Percentiles rank a stretch among this genome's conserved stretches.
Conservation (phyloP, 805 yeast species). For the Teunomyces stri region DNA sequence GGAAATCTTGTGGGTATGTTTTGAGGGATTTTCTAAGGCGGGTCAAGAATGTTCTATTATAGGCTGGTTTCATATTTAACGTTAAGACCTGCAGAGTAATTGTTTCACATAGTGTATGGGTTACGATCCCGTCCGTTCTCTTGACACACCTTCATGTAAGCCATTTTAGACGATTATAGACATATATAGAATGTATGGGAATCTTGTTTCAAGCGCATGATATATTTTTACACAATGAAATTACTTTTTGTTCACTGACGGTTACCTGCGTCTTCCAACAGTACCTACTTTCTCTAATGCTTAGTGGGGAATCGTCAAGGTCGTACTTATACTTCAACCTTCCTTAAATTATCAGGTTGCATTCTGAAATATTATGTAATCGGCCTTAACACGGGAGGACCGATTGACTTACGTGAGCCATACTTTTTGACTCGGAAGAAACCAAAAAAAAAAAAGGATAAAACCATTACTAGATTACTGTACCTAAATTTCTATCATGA, state of each 20-base stretch:
- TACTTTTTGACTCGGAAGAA: no score
- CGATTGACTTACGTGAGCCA: no score
- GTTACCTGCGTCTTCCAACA: no score
- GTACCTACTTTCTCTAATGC: no score
- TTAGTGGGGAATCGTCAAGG: no score
- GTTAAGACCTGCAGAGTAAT: neutral
- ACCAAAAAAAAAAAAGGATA: no score
- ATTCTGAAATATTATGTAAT: no score
- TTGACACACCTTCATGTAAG: neutral
- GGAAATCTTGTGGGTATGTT: neutral
- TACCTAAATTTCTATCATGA: conserved; percentile 3
- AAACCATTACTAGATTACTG: no score
- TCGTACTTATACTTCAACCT: no score
- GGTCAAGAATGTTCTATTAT: neutral
- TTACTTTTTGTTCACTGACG: no score
- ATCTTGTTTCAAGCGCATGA: neutral
- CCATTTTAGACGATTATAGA: neutral
- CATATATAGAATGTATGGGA: neutral
- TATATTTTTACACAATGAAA: neutral
- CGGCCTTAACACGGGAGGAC: no score
- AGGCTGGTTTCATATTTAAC: neutral
- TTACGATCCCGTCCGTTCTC: neutral
- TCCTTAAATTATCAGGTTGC: no score
- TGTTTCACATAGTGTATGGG: neutral
- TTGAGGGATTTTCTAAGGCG: neutral